Evolutionary conservation across 129 eudicot genomes (phyloP).

Genomic region (Helianthus annuus): DNA sequence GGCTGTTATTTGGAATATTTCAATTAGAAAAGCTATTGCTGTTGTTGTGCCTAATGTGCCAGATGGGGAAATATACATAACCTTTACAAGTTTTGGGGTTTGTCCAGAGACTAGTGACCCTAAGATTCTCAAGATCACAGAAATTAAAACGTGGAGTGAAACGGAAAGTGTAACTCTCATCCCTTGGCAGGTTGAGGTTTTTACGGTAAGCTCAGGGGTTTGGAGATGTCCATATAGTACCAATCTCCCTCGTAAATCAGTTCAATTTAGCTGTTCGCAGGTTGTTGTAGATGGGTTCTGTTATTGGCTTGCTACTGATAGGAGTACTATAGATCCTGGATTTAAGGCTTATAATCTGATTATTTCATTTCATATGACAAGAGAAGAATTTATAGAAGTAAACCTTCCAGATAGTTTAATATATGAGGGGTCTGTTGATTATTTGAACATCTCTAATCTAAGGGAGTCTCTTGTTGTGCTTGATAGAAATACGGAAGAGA

Average conservation of each 20-base stretch:
- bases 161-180: too few species aligned
- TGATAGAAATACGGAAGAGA: neutral
- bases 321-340: neutral
- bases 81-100: neutral
- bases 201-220: neutral
- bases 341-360: neutral
- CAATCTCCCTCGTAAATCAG: neutral
- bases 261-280: neutral
- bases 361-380: neutral
- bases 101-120: neutral
- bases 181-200: conserved; percentile 4
- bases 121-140: neutral
- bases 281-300: neutral
- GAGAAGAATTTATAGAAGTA: neutral
- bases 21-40: too few species aligned
- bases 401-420: neutral
- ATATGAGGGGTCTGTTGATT: neutral
- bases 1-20: too few species aligned
- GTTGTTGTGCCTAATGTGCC: neutral
- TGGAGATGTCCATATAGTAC: neutral
- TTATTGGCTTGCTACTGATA: neutral
- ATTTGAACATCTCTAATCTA: neutral
- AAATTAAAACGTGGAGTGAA: too few species aligned
- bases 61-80: neutral
- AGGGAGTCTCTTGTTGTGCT: neutral